A percentile compares a stretch with the other conserved stretches of the same genome.
phyloP scores from a whole-genome alignment of 768 basidiomycete genomes.

The Lyophyllum semitale region DNA sequence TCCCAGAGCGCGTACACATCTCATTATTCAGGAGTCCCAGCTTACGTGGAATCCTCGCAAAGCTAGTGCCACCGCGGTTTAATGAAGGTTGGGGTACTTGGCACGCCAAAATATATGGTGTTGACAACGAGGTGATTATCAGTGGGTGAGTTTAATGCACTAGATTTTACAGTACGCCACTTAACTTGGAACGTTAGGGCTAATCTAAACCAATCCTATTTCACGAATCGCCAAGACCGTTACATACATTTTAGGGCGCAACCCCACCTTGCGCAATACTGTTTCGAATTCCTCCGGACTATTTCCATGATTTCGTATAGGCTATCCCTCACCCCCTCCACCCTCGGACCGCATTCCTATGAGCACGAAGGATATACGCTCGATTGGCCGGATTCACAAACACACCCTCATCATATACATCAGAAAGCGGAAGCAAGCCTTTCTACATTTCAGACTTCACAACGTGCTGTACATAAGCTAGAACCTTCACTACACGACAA shows the following conservation, averaged over 20 bases:
- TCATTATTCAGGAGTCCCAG: slow-evolving; percentile 89
- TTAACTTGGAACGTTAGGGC: slow-evolving; percentile 53
- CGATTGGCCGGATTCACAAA: slow-evolving; percentile 65
- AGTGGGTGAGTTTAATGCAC: slow-evolving; percentile 64
- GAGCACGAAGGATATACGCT: slow-evolving; percentile 49
- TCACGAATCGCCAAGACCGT: slow-evolving; percentile 93
- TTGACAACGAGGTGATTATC: slow-evolving; percentile 89
- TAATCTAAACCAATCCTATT: slow-evolving; percentile 91
- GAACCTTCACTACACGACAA: not conserved
- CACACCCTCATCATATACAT: slow-evolving; percentile 73
- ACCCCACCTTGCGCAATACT: slow-evolving; percentile 74
- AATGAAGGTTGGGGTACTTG: slow-evolving; percentile 99
- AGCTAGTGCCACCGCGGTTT: slow-evolving; percentile 85
- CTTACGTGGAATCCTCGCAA: slow-evolving; percentile 71
- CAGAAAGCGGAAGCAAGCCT: slow-evolving; percentile 58
- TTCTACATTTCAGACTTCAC: slow-evolving; percentile 56
- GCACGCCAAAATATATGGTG: slow-evolving; percentile 96
- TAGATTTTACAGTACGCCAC: too few relatives aligned
- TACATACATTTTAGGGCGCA: slow-evolving; percentile 77
- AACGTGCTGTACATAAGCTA: slow-evolving; percentile 16
- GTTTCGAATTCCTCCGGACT: slow-evolving; percentile 72
- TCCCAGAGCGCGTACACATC: slow-evolving; percentile 72
- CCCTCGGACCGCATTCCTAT: slow-evolving; percentile 28
- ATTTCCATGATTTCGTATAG: slow-evolving; percentile 75
- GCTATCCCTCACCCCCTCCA: slow-evolving; percentile 29